phyloP scores from a whole-genome alignment of 148 eudicot genomes.

The Oxyria digyna region DNA sequence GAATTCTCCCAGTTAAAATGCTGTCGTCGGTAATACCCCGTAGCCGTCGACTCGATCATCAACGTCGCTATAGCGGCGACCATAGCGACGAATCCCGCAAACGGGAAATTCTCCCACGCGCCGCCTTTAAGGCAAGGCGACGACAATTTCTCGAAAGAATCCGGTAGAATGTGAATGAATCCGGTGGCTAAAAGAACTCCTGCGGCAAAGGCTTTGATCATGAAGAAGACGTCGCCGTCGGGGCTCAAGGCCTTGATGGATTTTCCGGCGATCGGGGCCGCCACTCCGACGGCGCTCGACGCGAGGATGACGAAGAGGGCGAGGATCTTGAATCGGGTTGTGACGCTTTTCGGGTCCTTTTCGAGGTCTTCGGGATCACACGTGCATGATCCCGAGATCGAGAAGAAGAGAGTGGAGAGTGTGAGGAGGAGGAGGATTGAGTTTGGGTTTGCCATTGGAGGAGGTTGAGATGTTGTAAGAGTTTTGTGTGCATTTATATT shows the following conservation, averaged over 20 bases:
- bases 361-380: conserved; percentile 12
- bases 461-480: not conserved
- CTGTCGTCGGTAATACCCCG: conserved; percentile 37
- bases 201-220: conserved; percentile 85
- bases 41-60: conserved; percentile 59
- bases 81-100: conserved; percentile 63
- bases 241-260: conserved; percentile 23
- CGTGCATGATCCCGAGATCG: conserved; percentile 15
- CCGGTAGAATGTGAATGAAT: conserved; percentile 74
- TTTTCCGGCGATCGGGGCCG: conserved; percentile 40
- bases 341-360: conserved; percentile 12
- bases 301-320: conserved; percentile 47
- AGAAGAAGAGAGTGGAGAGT: not conserved
- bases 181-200: conserved; percentile 79
- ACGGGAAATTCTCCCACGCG: conserved; percentile 62
- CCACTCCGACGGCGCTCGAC: conserved; percentile 49
- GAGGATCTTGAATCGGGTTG: conserved; percentile 33
- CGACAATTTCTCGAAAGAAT: conserved; percentile 42
- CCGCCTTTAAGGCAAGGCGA: conserved; percentile 41
- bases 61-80: conserved; percentile 46
- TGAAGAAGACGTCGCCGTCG: conserved; percentile 49
- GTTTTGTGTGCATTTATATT: not conserved
- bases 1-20: conserved; percentile 23
- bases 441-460: not conserved
- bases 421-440: not conserved